Percentiles rank a stretch among this genome's conserved stretches.
Evolutionary conservation across 2,329 filamentous ascomycete genomes (phyloP).

Genomic region (Alternaria solani): DNA sequence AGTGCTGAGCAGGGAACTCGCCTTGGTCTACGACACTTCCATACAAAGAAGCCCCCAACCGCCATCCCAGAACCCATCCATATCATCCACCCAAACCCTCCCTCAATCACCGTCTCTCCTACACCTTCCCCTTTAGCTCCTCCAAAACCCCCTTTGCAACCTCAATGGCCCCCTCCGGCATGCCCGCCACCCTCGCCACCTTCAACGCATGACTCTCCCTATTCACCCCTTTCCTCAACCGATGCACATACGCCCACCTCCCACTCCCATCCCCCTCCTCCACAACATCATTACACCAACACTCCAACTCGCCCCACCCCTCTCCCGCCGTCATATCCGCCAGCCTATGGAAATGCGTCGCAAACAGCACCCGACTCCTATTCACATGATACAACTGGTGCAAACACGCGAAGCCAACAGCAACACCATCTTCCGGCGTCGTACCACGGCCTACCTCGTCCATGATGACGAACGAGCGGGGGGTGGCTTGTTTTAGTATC

Average conservation of each 20-base stretch:
- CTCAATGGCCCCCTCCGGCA: constrained; percentile 75
- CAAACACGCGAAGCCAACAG: constrained; percentile 87
- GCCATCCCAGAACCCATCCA: too few species aligned
- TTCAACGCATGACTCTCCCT: constrained; percentile 89
- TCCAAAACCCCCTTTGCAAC: constrained; percentile 69
- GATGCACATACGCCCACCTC: constrained; percentile 85
- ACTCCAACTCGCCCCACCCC: constrained; percentile 67
- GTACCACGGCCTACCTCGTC: constrained; percentile 96
- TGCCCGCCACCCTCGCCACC: constrained; percentile 83
- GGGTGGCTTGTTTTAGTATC: constrained; percentile 85
- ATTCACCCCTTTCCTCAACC: constrained; percentile 82
- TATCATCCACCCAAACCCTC: too few species aligned
- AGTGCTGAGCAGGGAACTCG: background rate
- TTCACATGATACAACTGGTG: constrained; percentile 83
- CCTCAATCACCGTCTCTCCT: too few species aligned
- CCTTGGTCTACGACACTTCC: too few species aligned
- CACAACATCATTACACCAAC: constrained; percentile 88
- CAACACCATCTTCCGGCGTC: constrained; percentile 88
- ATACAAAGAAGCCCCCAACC: too few species aligned
- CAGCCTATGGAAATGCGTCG: constrained; percentile 90
- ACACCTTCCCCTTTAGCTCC: constrained; percentile 23
- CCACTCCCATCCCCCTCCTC: constrained; percentile 67
- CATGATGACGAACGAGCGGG: constrained; percentile 91
- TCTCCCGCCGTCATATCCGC: constrained; percentile 74
- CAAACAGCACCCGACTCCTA: constrained; percentile 82